Evolutionary conservation across 73 alveolate genomes (phyloP).

Genomic region (Blepharisma japonicum): DNA sequence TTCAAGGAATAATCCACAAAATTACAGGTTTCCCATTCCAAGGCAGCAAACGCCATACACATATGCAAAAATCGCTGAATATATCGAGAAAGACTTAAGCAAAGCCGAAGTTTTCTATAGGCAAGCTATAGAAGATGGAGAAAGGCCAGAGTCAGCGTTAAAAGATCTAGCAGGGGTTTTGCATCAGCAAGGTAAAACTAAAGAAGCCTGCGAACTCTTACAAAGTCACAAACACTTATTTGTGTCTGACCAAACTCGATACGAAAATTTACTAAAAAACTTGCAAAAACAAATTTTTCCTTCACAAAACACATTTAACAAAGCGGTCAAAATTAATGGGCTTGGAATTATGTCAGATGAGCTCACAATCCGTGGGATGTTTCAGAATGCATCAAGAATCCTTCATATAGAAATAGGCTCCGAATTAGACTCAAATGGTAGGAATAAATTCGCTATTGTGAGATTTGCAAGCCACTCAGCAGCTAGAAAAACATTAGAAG

Average conservation of each 20-base stretch:
- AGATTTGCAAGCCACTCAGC: slow-evolving; percentile 32
- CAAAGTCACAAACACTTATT: neutral
- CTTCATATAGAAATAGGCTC: slow-evolving; percentile 15
- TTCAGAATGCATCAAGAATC: neutral
- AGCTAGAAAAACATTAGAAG: slow-evolving; percentile 23
- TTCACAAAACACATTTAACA: slow-evolving; percentile 6
- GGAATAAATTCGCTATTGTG: neutral
- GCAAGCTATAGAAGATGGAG: slow-evolving; percentile 25
- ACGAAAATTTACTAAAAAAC: slow-evolving; percentile 17
- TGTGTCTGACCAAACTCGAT: slow-evolving; percentile 9
- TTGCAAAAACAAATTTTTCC: slow-evolving; percentile 24
- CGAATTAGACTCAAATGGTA: neutral
- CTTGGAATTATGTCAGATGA: slow-evolving; percentile 16
- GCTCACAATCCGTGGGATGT: neutral
- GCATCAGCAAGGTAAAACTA: slow-evolving; percentile 14
- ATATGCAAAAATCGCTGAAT: slow-evolving; percentile 20
- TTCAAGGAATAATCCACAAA: neutral
- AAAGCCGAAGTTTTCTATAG: slow-evolving; percentile 27
- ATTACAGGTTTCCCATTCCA: slow-evolving; percentile 9
- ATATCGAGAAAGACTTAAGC: slow-evolving; percentile 28
- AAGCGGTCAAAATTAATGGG: slow-evolving; percentile 14
- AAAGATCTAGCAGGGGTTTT: slow-evolving; percentile 31
- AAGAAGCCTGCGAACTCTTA: slow-evolving; percentile 25
- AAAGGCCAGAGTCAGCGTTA: slow-evolving; percentile 23
- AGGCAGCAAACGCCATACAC: slow-evolving; percentile 9